phyloP scores from a whole-genome alignment of 306 rosid genomes.

The Cucurbita argyrosperma region DNA sequence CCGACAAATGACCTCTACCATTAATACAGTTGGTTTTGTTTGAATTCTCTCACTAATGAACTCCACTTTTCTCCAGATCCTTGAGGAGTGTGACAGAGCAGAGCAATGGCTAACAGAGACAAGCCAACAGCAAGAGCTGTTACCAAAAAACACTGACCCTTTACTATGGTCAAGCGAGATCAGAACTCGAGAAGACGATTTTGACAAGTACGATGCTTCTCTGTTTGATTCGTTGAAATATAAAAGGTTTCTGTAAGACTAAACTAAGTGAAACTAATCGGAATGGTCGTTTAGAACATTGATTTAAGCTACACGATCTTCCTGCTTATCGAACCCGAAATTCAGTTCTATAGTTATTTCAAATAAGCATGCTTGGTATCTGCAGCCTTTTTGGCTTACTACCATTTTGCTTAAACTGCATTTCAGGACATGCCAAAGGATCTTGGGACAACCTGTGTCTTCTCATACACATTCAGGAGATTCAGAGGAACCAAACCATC shows the following conservation, averaged over 20 bases:
- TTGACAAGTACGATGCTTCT: conserved; percentile 37
- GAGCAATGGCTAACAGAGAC: conserved; percentile 71
- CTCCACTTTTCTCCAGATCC: conserved; percentile 21
- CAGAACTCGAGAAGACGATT: conserved; percentile 35
- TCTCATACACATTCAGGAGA: conserved; percentile 29
- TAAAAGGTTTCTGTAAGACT: neutral
- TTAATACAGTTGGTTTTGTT: neutral
- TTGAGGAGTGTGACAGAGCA: conserved; percentile 41
- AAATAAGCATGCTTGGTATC: neutral
- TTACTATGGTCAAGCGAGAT: conserved; percentile 50
- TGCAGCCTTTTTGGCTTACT: neutral
- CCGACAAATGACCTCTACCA: conserved; percentile 4
- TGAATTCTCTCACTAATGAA: neutral
- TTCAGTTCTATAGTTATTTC: neutral
- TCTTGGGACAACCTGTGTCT: conserved; percentile 24
- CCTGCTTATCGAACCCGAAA: neutral
- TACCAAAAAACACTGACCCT: conserved; percentile 55
- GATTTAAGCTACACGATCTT: neutral
- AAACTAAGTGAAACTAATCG: neutral
- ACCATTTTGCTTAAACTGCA: neutral
- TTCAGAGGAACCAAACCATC: conserved; percentile 21
- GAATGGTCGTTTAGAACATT: neutral
- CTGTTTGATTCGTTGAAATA: neutral
- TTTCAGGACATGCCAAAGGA: conserved; percentile 45
- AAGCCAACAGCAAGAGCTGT: conserved; percentile 44